These are phyloP conservation scores for Fusarium pseudoanthophilum DNA, from an alignment of 2,329 filamentous ascomycete genomes.

Conservation along the genomic window DNA sequence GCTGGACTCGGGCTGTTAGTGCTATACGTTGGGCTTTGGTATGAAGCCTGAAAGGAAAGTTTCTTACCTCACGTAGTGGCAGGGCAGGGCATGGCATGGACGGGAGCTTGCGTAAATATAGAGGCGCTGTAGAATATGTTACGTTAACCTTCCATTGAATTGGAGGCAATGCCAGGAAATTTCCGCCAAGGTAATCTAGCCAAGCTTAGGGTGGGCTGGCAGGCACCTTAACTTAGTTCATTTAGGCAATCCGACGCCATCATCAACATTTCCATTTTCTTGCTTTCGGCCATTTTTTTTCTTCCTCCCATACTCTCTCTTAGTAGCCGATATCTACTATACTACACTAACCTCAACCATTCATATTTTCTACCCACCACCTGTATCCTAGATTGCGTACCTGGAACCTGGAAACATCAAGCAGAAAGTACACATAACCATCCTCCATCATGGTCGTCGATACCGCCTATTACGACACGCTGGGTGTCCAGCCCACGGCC, in stretches of 20 bases:
- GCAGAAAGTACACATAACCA: background rate
- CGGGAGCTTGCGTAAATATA: background rate
- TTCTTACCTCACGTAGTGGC: background rate
- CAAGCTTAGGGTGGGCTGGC: constrained; percentile 1
- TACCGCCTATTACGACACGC: constrained; percentile 86
- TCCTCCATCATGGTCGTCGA: constrained; percentile 81
- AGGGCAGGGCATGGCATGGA: background rate
- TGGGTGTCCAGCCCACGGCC: constrained; percentile 86
- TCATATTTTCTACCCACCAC: background rate
- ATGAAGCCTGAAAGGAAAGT: constrained; percentile 21
- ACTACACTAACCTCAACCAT: background rate
- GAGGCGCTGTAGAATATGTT: background rate
- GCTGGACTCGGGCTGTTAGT: background rate
- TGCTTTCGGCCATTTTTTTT: constrained; percentile 13
- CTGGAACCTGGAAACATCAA: constrained; percentile 21
- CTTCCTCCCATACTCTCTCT: background rate
- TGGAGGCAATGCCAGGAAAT: constrained; percentile 13
- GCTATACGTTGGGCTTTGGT: background rate
- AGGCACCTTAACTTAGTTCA: constrained; percentile 11
- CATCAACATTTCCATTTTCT: constrained; percentile 34
- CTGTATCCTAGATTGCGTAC: constrained; percentile 10
- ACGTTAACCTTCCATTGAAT: background rate
- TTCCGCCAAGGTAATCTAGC: constrained; percentile 32
- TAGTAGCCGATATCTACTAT: constrained; percentile 10
- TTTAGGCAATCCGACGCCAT: constrained; percentile 43